Conservation (phyloP, 495 filamentous ascomycete genomes). For the Lindgomyces ingoldianus region DNA sequence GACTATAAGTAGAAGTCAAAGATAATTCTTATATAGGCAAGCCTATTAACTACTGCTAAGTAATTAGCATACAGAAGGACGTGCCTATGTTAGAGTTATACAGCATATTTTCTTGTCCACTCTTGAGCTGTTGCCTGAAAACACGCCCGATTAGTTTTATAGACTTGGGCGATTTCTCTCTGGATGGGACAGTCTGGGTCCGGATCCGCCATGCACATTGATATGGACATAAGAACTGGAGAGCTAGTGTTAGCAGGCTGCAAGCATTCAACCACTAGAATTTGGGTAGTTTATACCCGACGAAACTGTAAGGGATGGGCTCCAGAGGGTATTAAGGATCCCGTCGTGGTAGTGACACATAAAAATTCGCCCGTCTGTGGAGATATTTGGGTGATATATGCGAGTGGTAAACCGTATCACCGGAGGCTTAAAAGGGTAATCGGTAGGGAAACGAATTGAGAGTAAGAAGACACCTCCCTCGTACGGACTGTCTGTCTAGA, state of each 20-base stretch:
- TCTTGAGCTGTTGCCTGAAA: background rate
- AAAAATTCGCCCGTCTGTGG: background rate
- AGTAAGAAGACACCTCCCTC: background rate
- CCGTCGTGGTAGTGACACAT: background rate
- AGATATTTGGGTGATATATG: background rate
- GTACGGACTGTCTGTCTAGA: background rate
- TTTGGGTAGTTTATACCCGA: background rate
- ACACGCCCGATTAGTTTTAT: background rate
- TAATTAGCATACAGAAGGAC: too few species aligned
- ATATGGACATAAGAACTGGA: background rate
- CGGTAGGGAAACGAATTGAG: background rate
- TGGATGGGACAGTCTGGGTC: background rate
- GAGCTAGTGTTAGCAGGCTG: background rate
- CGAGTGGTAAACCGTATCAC: background rate
- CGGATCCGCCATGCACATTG: background rate
- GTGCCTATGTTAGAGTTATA: background rate
- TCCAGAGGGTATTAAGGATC: background rate
- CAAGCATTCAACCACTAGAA: background rate
- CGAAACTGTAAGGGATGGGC: background rate
- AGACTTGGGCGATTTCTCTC: background rate
- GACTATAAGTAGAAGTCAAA: too few species aligned
- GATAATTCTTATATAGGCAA: too few species aligned
- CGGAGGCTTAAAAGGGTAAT: background rate
- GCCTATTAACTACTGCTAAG: too few species aligned
- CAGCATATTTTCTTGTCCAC: background rate